Conservation (phyloP, 2,329 filamentous ascomycete genomes). For the Paecilomyces sp. region DNA sequence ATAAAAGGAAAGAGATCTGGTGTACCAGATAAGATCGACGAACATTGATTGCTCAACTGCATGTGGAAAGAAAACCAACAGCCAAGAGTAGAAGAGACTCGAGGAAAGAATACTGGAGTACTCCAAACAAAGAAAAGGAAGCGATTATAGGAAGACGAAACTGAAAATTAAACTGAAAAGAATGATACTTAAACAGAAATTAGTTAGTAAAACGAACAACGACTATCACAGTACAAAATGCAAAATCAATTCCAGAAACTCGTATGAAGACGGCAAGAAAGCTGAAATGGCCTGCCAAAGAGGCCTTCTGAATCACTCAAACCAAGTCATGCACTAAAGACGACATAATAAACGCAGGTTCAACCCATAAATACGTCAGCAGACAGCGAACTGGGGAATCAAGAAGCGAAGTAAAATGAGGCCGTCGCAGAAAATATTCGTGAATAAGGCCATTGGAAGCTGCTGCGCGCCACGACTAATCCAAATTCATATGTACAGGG, state of each 20-base stretch:
- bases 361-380: background rate
- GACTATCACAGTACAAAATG: background rate
- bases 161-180: background rate
- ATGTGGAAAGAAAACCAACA: background rate
- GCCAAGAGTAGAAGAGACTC: background rate
- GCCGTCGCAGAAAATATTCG: slow-evolving; percentile 3
- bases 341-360: background rate
- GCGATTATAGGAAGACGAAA: background rate
- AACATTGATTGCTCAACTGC: background rate
- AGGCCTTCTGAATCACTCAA: background rate
- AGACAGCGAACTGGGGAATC: slow-evolving; percentile 1
- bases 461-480: background rate
- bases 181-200: background rate
- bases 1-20: slow-evolving; percentile 10
- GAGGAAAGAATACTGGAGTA: background rate
- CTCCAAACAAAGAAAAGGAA: background rate
- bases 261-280: background rate
- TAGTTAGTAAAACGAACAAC: background rate
- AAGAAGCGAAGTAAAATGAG: slow-evolving; percentile 6
- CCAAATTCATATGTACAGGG: slow-evolving; percentile 13
- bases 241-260: background rate
- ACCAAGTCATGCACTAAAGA: background rate
- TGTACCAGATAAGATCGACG: background rate
- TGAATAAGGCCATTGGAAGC: slow-evolving; percentile 3
- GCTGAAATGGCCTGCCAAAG: background rate